phyloP scores from a whole-genome alignment of 1,139 yeast species.

The Blastobotrys buckinghamii region DNA sequence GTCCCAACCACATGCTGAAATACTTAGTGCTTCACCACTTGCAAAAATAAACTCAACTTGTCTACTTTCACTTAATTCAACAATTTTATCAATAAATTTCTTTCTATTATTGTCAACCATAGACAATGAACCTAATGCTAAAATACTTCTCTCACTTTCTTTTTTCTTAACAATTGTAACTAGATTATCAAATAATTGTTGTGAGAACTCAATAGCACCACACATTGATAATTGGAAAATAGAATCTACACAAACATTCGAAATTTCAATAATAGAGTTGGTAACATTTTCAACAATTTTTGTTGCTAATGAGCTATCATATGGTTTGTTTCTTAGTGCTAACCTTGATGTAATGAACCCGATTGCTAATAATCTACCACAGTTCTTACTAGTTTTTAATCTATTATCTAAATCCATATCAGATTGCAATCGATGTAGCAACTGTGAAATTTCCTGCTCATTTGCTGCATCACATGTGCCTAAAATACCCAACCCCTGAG shows the following conservation, averaged over 20 bases:
- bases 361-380: slow-evolving; percentile 11
- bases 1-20: slow-evolving; percentile 71
- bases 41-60: slow-evolving; percentile 71
- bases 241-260: slow-evolving; percentile 9
- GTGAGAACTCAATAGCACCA: background rate
- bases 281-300: background rate
- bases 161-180: background rate
- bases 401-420: background rate
- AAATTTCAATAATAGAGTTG: background rate
- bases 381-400: background rate
- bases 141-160: slow-evolving; percentile 52
- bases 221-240: slow-evolving; percentile 11
- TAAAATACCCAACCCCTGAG: slow-evolving; percentile 51
- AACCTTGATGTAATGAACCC: slow-evolving; percentile 14
- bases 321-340: slow-evolving; percentile 15
- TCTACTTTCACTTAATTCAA: slow-evolving; percentile 59
- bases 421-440: slow-evolving; percentile 11
- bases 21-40: slow-evolving; percentile 77
- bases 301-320: background rate
- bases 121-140: slow-evolving; percentile 51
- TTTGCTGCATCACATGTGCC: slow-evolving; percentile 41
- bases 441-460: slow-evolving; percentile 16
- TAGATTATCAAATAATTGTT: background rate
- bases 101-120: slow-evolving; percentile 36
- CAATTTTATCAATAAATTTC: slow-evolving; percentile 42